Evolutionary conservation across 2,329 filamentous ascomycete genomes (phyloP), one percentile per base, ranked within the genome.

Genomic region (Xylaria sp.): DNA sequence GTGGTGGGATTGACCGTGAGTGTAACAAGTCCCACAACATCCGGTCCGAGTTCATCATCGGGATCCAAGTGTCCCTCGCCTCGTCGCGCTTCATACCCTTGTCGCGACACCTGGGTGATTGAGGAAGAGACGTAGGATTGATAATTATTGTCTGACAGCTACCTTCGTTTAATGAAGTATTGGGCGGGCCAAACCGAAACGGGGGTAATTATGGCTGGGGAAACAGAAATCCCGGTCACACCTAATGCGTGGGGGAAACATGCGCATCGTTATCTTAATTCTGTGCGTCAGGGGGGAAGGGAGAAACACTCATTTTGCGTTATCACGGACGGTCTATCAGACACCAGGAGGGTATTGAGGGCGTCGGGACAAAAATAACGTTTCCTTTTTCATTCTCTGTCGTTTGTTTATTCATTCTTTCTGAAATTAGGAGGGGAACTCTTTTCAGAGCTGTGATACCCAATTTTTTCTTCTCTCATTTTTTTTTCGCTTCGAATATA

Each of bases 101-200:
- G 37, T n/a, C 59, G 48, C 30, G 48, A 57, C 19, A 61, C 63
- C 30, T 63, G 63, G 19, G 55, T 62, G 23, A 65, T 65, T 4
- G 63, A 65, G 57, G 63, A 65, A 58, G 63, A 63, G 52, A 23
- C 55, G 35, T 13, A 51, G 37, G 37, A 18, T 18, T 18, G 16
- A 13, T 8, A 18, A n/a, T 18, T 23, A 16, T 37, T 2, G 37
- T 52, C 7, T 5, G 9, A n/a, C 19, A 48, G 8, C 46, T 30
- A n/a, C 23, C 23, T 30, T 30, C 23, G 23, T 30, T 30, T 30
- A 30, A 30, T 30, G 23, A 30, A 30, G 3, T 30, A 6, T 30
- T 34, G 13, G 16, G 16, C 13, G 7, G 16, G 44, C 13, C 44
- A 7, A 30, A 16, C 16, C 19, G 11, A 23, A 9, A 19, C 10